Conservation (phyloP, 2,329 filamentous ascomycete species). For the Penicillium digitatum region DNA sequence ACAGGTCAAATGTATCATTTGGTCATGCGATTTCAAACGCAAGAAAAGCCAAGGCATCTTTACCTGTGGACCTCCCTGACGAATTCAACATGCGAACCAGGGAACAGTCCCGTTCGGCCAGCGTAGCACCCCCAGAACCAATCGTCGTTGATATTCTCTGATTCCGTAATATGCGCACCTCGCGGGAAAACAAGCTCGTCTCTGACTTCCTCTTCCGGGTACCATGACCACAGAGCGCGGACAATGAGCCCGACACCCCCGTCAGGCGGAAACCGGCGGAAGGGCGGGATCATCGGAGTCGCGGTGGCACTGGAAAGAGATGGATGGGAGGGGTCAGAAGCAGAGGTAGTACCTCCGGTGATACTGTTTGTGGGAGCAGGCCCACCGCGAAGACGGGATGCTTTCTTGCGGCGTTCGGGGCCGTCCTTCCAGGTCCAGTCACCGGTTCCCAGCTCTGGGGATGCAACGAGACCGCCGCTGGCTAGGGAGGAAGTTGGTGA, state of each 20-base stretch:
- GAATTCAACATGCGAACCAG: conserved; percentile 67
- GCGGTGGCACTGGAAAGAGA: conserved; percentile 15
- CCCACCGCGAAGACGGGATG: conserved; percentile 29
- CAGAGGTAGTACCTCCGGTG: neutral
- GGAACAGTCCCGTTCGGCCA: conserved; percentile 73
- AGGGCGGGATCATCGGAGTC: neutral
- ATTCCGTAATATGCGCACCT: conserved; percentile 76
- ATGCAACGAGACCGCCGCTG: conserved; percentile 25
- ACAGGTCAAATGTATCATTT: neutral
- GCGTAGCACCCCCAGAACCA: conserved; percentile 89
- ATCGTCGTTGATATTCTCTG: conserved; percentile 82
- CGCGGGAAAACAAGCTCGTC: conserved; percentile 84
- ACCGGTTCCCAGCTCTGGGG: conserved; percentile 29
- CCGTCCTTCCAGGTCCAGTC: conserved; percentile 46
- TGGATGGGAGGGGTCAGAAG: conserved; percentile 15
- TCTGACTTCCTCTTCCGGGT: conserved; percentile 52
- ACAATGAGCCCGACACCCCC: conserved; percentile 66
- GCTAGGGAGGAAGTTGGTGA: conserved; percentile 17
- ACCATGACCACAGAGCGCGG: conserved; percentile 72
- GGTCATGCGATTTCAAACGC: neutral
- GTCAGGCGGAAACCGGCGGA: conserved; percentile 62
- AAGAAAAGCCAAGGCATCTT: neutral
- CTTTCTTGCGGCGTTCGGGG: conserved; percentile 37
- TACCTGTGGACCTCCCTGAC: conserved; percentile 35
- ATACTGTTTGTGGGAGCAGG: conserved; percentile 5